Base-by-base conservation (phyloP, 2,329 filamentous ascomycete genomes). In the Penicillium thymicola region DNA sequence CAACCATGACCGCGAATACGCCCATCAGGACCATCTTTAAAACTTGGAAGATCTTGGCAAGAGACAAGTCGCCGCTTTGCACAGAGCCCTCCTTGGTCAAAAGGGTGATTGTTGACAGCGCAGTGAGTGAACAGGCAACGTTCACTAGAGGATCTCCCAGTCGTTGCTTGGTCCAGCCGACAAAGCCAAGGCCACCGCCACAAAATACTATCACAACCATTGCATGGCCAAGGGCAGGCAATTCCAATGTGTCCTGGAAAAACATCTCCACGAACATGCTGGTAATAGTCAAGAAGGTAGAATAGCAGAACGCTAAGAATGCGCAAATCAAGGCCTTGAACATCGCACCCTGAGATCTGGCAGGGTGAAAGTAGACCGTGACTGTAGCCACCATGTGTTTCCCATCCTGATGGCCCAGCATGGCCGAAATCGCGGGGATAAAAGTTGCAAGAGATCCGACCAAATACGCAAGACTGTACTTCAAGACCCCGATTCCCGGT, bases 351-450 rank as follows among this genome's bases (percentile, higher is more conserved):
- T 87, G 84, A 18, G 90, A 90, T 56, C 93, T 82, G 6, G 91
- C 90, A 5, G 93, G 92, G 72, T 97, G 92, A 68, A 97, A 97
- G 70, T 96, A 97, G 11, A 97, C 92, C 0, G 91, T 95, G 56
- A 97, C 85, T 2, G 93, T 97, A 32, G 92, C 92, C 50, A 96
- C 91, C 69, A 96, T 87, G 74, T 97, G 93, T 70, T 97, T 97
- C 49, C 91, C 91, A 75, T 96, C 92, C 69, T 92, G 89, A 61
- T 87, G 82, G 11, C 93, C 93, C 16, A 97, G 79, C 55, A 92
- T 84, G 8, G 81, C 77, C 16, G 91, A 87, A 54, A 96, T 80
- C 3, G 83, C 82, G 2, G 87, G 84, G 60, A 90, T 86, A 66
- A 96, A 94, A 0, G 92, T 97, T 36, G 88, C 91, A 73, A 96